phyloP scores from a whole-genome alignment of 2,329 filamentous ascomycete species.

The Ophiobolus disseminans region DNA sequence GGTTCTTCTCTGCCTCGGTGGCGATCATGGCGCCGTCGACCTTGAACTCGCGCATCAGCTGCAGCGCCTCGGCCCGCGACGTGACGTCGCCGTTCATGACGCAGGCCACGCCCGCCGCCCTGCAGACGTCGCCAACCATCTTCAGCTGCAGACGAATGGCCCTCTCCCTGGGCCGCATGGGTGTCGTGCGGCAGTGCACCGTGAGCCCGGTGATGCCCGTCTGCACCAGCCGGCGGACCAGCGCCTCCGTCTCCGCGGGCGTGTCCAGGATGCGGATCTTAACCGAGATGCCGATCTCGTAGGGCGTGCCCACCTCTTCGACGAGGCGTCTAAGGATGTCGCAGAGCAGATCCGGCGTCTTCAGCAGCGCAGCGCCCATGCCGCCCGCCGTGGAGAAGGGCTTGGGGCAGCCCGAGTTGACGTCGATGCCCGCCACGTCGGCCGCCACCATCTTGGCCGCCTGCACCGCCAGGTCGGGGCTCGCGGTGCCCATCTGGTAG shows the following conservation, averaged over 20 bases:
- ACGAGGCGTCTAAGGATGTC: constrained; percentile 86
- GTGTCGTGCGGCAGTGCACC: constrained; percentile 93
- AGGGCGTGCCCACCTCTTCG: constrained; percentile 74
- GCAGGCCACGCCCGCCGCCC: constrained; percentile 85
- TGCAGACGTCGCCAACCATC: constrained; percentile 84
- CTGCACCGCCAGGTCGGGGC: constrained; percentile 80
- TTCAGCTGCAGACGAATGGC: constrained; percentile 85
- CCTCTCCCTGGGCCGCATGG: constrained; percentile 89
- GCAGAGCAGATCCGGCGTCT: constrained; percentile 81
- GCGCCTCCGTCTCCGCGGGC: constrained; percentile 73
- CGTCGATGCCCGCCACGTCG: constrained; percentile 92
- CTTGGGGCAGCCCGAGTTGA: constrained; percentile 98
- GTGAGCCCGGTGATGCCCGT: constrained; percentile 94
- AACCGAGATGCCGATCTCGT: constrained; percentile 91
- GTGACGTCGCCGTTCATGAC: constrained; percentile 95
- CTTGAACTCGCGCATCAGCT: constrained; percentile 78
- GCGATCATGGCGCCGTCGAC: constrained; percentile 98
- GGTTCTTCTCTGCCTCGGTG: constrained; percentile 87
- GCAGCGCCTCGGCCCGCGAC: constrained; percentile 72
- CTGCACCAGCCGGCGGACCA: constrained; percentile 78
- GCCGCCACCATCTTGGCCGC: constrained; percentile 83
- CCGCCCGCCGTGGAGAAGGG: constrained; percentile 92
- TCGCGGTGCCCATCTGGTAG: constrained; percentile 90
- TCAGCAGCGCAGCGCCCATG: constrained; percentile 92
- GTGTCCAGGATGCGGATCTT: constrained; percentile 91